Evolutionary conservation across 768 basidiomycete genomes (phyloP).

Genomic region (Gelatoporia subvermispora): DNA sequence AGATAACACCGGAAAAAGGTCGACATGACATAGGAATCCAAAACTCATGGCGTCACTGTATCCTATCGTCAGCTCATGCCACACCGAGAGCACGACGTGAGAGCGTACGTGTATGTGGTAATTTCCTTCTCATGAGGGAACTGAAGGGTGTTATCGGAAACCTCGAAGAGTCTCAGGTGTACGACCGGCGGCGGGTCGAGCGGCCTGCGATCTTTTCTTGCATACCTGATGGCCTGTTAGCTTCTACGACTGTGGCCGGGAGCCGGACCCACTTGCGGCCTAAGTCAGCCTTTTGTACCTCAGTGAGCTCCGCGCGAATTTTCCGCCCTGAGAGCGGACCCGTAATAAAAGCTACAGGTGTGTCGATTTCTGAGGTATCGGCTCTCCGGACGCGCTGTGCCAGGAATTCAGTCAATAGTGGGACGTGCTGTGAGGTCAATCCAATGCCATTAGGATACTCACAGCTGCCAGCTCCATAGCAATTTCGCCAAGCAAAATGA

Average conservation of each 20-base stretch:
- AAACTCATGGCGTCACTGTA: conserved; percentile 13
- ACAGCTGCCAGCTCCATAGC: no score
- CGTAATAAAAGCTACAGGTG: background rate
- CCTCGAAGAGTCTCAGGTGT: conserved; percentile 16
- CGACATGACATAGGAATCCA: conserved; percentile 75
- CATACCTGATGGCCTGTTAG: conserved; percentile 8
- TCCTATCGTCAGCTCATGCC: background rate
- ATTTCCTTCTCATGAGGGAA: conserved; percentile 13
- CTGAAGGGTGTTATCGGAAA: conserved; percentile 4
- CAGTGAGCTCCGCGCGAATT: conserved; percentile 1
- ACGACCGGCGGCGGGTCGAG: no score
- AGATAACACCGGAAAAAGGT: conserved; percentile 58
- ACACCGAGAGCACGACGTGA: no score
- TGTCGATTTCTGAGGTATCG: background rate
- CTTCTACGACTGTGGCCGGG: background rate
- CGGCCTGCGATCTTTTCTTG: no score
- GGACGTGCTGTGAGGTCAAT: no score
- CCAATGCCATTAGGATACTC: no score
- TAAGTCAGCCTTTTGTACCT: conserved; percentile 7
- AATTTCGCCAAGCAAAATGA: no score
- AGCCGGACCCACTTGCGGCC: conserved; percentile 5
- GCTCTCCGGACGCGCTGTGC: background rate
- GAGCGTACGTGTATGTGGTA: conserved; percentile 17
- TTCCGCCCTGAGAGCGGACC: conserved; percentile 1
- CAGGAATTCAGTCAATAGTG: no score